phyloP scores from a whole-genome alignment of 441 rosid genomes.

The Macaranga tanarius region DNA sequence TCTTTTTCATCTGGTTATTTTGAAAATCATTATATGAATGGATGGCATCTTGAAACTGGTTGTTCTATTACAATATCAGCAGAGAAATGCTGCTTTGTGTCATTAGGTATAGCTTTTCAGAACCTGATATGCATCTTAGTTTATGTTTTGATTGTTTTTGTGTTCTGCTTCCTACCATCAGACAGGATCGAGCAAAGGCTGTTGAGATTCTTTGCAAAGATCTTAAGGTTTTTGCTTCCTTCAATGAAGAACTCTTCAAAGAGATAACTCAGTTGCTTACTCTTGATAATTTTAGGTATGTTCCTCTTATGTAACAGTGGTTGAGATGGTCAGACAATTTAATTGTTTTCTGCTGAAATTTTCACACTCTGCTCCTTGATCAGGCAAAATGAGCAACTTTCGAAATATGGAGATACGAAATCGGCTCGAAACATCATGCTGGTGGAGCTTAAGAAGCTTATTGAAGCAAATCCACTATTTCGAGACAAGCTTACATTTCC shows the following conservation, averaged over 20 bases:
- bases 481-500: conserved; percentile 83
- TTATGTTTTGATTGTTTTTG: not conserved
- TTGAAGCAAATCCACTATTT: conserved; percentile 87
- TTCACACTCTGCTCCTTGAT: conserved; percentile 1
- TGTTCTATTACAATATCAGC: not conserved
- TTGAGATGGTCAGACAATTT: not conserved
- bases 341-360: not conserved
- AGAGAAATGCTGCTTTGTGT: not conserved
- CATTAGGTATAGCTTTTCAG: not conserved
- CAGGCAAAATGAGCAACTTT: conserved; percentile 94
- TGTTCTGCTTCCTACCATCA: conserved; percentile 24
- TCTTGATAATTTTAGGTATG: conserved; percentile 51
- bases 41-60: not conserved
- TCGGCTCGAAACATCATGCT: conserved; percentile 86
- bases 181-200: conserved; percentile 53
- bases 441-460: conserved; percentile 78
- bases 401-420: conserved; percentile 90
- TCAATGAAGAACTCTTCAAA: conserved; percentile 61
- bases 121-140: conserved; percentile 3
- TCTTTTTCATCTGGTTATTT: not conserved
- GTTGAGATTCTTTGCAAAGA: conserved; percentile 54
- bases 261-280: conserved; percentile 53
- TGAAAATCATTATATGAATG: not conserved
- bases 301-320: not conserved
- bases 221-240: conserved; percentile 48